Evolutionary conservation across 768 basidiomycete genomes (phyloP), one percentile per base, ranked within the genome.

Genomic region (Gymnopilus dilepis): DNA sequence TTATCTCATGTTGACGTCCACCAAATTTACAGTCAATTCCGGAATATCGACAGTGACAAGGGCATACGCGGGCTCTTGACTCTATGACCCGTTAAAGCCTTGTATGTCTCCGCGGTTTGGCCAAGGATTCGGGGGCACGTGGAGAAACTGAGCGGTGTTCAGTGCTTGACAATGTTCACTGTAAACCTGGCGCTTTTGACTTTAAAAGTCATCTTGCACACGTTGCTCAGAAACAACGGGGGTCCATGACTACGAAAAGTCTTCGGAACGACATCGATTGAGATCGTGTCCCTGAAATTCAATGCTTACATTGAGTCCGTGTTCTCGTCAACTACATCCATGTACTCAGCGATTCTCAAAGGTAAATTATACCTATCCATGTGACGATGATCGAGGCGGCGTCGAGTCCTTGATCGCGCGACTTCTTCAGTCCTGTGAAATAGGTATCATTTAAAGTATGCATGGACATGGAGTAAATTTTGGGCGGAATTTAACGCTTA

Each of bases 31-130:
- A 62, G 64, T 38, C 59, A 65, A 1, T 63, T 72, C 19, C 66
- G 71, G 15, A 56, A 60, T 26, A 34, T 45, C 22, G 65, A 70
- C 15, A 38, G 52, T 26, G 68, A 72, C 30, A 63, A 56, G 5
- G 65, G 67, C 1, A 51, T 62, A 9, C 62, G 63, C 1, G 58
- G 7, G 68, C 62, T 0, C 63, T 70, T 1, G 61, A 67, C 21
- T 54, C 67, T 1, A 42, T 70, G 24, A 47, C 71, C 2, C 56
- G 38, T 12, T 58, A 59, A 12, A 52, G 59, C 38, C 47, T 65
- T 17, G 15, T 21, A 3, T 6, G 6, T 13, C 53, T 72, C 3
- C 59, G 19, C 1, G 41, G 22, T 0, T 38, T 57, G 12, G 61
- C 66, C 30, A 24, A 33, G 37, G 33, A 51, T 52, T 56, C 48